Base-by-base conservation (phyloP, 768 basidiomycete genomes). In the Pulveroboletus sp. region DNA sequence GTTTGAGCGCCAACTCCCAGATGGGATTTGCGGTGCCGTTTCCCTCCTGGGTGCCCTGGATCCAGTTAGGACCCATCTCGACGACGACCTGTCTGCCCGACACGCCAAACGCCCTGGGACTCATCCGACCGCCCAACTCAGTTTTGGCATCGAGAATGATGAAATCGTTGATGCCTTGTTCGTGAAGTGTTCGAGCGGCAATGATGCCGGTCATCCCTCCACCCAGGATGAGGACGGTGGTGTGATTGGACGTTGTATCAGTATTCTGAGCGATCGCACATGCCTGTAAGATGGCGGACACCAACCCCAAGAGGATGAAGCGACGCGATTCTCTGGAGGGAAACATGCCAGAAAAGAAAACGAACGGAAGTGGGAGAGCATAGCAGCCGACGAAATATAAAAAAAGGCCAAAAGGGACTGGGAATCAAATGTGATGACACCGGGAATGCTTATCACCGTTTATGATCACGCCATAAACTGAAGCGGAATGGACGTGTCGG, bases 141-240 rank as follows among this genome's bases (percentile, higher is more conserved):
- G 62, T 49, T 23, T 79, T 73, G 2, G 75, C 84, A 49, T 87
- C 85, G 24, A 87, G 60, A 44, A 86, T 72, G 38, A 82, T 61
- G 59, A 83, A 83, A 57, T 82, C 72, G 23, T 73, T 53, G 51
- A 85, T 74, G 5, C 79, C 79, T 20, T 73, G 65, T 45, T 74
- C 63, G 43, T 82, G 72, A 11, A 85, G 69, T 0, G 80, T 77
- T 24, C 77, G 75, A 13, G 85, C 85, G 6, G 83, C 83, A 29
- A 82, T 80, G 27, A 85, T 68, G 12, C 85, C 84, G 5, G 85
- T 68, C 30, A 86, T 75, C 9, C 85, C 83, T 17, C 82, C 85
- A 2, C 85, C 84, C 11, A 85, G 72, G 45, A 86, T 79, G 36
- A 85, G 73, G 4, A 83, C 76, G 14, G 60, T 70, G 6, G 62